phyloP scores from a whole-genome alignment of 1,284 basidiomycete species.

The Ceratobasidium sp. region DNA sequence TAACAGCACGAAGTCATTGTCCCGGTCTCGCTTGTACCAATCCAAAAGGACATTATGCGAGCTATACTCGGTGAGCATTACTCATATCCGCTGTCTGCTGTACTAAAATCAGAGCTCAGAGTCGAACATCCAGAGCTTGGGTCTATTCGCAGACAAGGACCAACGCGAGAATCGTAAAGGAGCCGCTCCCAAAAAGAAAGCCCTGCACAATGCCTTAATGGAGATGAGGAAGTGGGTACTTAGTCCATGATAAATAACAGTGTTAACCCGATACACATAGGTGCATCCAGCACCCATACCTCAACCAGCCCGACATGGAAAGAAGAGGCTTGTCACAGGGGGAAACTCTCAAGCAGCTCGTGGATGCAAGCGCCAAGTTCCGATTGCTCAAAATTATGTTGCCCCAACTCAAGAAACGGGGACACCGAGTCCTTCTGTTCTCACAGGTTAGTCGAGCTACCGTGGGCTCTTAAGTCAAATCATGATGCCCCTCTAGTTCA shows the following conservation, averaged over 20 bases:
- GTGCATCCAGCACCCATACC: constrained; percentile 88
- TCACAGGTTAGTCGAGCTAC: constrained; percentile 74
- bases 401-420: constrained; percentile 84
- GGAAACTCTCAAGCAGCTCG: constrained; percentile 77
- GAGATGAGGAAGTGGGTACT: constrained; percentile 74
- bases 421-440: constrained; percentile 94
- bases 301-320: constrained; percentile 82
- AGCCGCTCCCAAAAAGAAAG: constrained; percentile 53
- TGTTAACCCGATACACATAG: constrained; percentile 50
- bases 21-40: constrained; percentile 83
- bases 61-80: constrained; percentile 69
- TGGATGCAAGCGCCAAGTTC: constrained; percentile 87
- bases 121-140: constrained; percentile 34
- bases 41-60: constrained; percentile 90
- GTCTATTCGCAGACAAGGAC: constrained; percentile 9
- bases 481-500: constrained; percentile 71
- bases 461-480: background rate
- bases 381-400: constrained; percentile 80
- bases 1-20: constrained; percentile 78
- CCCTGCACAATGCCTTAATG: constrained; percentile 83
- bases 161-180: constrained; percentile 18
- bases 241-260: background rate
- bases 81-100: constrained; percentile 50
- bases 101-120: constrained; percentile 14
- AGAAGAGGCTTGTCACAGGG: constrained; percentile 64